Evolutionary conservation across 805 yeast genomes (phyloP), one percentile per base, ranked within the genome.

Genomic region (Wickerhamiella galacta): DNA sequence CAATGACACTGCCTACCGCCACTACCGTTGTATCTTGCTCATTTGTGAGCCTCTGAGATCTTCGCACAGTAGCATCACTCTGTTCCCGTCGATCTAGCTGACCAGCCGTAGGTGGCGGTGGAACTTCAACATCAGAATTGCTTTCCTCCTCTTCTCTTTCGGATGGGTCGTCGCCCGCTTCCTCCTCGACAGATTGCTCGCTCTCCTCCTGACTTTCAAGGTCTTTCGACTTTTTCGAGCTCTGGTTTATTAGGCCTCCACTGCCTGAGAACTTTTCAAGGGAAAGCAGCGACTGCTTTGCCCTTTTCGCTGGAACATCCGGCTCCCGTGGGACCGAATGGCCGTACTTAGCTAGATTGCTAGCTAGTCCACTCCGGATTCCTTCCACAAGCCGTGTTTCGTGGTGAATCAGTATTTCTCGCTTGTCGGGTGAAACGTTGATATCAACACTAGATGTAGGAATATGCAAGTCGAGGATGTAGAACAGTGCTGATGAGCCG

Each of bases 341-440:
- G 8, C 41, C 46, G 16, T 56, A 51, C 0, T 38, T 32, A 15
- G 66, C 61, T 45, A 67, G 80, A 36, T 66, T 62, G 1, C 51
- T 49, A 0, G 48, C 44, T 12, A 85, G 44, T n/a, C 58, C 51
- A n/a, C 60, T 66, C 33, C 70, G 60, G 4, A 87, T 40, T 1
- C 56, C 54, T 21, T 73, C 77, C 4, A 77, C 42, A 1, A 85
- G 49, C n/a, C 56, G 50, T 3, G 53, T 49, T 51, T 85, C 95
- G 39, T 72, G 61, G 37, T 75, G 82, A 2, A 83, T 48, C 45
- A 79, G 48, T 2, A 85, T 62, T 2, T 72, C 68, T 33, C 87
- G 61, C 49, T 90, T 90, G 51, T 90, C 95, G 0, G 98, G 96
- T 0, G 94, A 75, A 1, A 90, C 78, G 52, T 90, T 90, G 14